Evolutionary conservation across 345 rosid species (phyloP).

Genomic region (Brassica cretica): DNA sequence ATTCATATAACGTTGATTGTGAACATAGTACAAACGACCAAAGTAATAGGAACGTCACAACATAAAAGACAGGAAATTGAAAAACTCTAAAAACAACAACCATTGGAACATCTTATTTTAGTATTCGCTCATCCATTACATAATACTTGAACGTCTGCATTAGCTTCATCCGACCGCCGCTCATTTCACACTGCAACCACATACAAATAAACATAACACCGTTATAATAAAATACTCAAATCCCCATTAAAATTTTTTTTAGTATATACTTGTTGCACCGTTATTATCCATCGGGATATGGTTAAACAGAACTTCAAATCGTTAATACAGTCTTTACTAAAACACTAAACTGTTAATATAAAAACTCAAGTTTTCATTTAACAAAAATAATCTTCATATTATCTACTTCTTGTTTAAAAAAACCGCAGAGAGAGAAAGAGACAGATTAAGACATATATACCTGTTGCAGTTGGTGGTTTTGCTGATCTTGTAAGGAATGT

Average conservation of each 20-base stretch:
- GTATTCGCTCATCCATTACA: constrained; percentile 16
- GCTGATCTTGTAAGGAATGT: constrained; percentile 35
- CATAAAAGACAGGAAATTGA: not conserved
- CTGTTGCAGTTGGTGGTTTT: constrained; percentile 36
- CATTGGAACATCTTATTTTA: constrained; percentile 18
- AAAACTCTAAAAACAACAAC: not conserved
- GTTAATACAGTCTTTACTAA: not conserved
- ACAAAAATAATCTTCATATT: not conserved
- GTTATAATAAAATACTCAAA: not conserved
- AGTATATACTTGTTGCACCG: not conserved
- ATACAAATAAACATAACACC: not conserved
- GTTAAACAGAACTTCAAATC: not conserved
- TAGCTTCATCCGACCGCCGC: constrained; percentile 18
- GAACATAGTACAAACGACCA: not conserved
- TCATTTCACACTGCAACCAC: constrained; percentile 34
- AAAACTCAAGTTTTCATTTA: not conserved
- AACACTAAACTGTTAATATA: not conserved
- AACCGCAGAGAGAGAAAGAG: not conserved
- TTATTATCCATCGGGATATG: not conserved
- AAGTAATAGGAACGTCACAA: not conserved
- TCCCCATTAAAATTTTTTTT: not conserved
- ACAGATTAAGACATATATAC: constrained; percentile 22
- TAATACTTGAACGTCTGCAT: constrained; percentile 21
- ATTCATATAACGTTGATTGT: not conserved
- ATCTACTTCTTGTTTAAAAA: not conserved